phyloP scores from a whole-genome alignment of 1,139 yeast species.

The Kodamaea alishanica region DNA sequence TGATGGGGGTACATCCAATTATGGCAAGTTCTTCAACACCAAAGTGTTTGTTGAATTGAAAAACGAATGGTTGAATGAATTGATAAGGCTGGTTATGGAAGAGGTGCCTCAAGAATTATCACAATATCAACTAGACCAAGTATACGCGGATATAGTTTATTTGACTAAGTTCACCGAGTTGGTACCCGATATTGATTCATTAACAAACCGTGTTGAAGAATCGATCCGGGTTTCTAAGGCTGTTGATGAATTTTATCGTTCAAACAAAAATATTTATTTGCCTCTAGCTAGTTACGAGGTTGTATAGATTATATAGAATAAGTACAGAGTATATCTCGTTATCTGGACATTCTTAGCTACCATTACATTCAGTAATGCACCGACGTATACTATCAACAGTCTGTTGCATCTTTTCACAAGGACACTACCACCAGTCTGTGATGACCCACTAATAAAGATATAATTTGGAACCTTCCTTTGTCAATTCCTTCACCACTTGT shows the following conservation, averaged over 20 bases:
- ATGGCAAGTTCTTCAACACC: conserved; percentile 23
- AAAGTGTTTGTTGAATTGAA: conserved; percentile 22
- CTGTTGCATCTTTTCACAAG: not conserved
- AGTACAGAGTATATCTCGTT: too few relatives aligned
- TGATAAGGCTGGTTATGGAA: conserved; percentile 1
- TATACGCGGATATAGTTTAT: conserved; percentile 25
- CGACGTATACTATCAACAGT: not conserved
- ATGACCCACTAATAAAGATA: conserved; percentile 38
- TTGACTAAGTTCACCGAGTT: conserved; percentile 21
- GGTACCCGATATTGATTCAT: not conserved
- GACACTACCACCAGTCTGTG: not conserved
- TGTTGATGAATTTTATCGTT: conserved; percentile 28
- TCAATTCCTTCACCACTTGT: conserved; percentile 37
- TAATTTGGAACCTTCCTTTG: conserved; percentile 43
- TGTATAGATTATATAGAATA: not conserved
- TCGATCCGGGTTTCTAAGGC: conserved; percentile 17
- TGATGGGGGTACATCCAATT: conserved; percentile 9
- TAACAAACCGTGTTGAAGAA: not conserved
- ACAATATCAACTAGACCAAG: not conserved
- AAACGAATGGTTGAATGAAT: conserved; percentile 25
- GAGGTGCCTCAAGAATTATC: not conserved
- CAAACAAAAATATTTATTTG: conserved; percentile 29
- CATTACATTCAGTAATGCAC: too few relatives aligned
- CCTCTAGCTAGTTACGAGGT: conserved; percentile 28
- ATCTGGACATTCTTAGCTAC: too few relatives aligned